Percentiles rank a stretch among this genome's conserved stretches.
These are phyloP conservation scores for Colletotrichum theobromicola DNA, from an alignment of 2,329 filamentous ascomycete species.

Conservation along the genomic window DNA sequence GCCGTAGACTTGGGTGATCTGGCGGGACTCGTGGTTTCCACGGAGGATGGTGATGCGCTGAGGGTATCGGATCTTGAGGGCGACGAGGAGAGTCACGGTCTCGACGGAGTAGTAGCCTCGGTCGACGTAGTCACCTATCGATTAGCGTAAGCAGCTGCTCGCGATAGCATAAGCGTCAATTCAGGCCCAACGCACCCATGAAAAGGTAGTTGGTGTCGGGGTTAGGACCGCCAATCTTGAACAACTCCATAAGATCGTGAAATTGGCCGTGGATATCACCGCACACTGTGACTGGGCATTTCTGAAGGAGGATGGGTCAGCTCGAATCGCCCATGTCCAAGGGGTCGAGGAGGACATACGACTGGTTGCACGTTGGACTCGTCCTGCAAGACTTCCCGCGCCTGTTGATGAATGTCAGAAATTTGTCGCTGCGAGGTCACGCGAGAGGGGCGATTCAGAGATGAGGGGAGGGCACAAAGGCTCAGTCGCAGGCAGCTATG, in stretches of 20 bases:
- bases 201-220: conserved; percentile 99
- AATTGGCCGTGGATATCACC: conserved; percentile 99
- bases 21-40: conserved; percentile 97
- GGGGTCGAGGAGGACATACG: conserved; percentile 59
- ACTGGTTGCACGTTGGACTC: conserved; percentile 99
- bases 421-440: conserved; percentile 29
- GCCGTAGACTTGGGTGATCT: conserved; percentile 99
- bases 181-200: conserved; percentile 74
- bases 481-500: neutral
- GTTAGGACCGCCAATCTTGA: conserved; percentile 97
- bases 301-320: conserved; percentile 57
- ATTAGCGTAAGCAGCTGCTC: conserved; percentile 21
- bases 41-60: conserved; percentile 97
- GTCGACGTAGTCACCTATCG: conserved; percentile 92
- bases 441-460: conserved; percentile 28
- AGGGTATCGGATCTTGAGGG: conserved; percentile 97
- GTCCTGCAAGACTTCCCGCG: conserved; percentile 93
- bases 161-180: neutral
- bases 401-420: conserved; percentile 59
- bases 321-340: conserved; percentile 18
- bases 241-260: conserved; percentile 98
- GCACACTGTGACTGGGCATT: conserved; percentile 98
- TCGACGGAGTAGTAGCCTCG: conserved; percentile 99
- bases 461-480: conserved; percentile 14
- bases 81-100: conserved; percentile 94